phyloP scores from a whole-genome alignment of 257 asterid species.

The Solanum sejunctum region DNA sequence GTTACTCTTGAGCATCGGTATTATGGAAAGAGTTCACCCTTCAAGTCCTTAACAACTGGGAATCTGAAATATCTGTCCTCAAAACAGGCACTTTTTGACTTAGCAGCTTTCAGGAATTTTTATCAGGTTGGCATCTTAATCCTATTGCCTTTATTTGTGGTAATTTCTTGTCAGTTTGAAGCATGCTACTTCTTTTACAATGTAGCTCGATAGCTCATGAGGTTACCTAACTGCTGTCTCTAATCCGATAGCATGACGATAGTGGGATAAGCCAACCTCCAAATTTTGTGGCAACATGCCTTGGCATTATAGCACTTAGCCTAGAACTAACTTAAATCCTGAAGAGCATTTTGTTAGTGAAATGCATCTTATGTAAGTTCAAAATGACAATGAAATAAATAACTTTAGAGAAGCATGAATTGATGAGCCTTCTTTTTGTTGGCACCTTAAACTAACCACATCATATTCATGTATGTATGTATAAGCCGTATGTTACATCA shows the following conservation, averaged over 20 bases:
- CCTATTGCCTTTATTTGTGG: neutral
- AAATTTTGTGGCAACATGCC: neutral
- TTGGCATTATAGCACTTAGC: neutral
- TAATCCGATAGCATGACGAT: neutral
- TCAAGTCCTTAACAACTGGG: constrained; percentile 51
- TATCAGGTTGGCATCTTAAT: constrained; percentile 55
- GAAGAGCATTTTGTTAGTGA: neutral
- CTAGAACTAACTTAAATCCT: neutral
- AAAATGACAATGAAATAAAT: neutral
- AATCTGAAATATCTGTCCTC: constrained; percentile 85
- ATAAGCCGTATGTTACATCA: neutral
- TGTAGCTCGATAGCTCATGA: neutral
- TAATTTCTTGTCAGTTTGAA: neutral
- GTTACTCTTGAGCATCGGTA: constrained; percentile 89
- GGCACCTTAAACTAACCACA: neutral
- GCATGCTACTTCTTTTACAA: neutral
- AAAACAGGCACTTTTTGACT: constrained; percentile 90
- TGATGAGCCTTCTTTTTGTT: neutral
- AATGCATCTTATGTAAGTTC: neutral
- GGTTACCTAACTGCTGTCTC: neutral
- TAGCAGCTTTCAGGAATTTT: constrained; percentile 79
- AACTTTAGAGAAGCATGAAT: neutral
- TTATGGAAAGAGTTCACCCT: constrained; percentile 89
- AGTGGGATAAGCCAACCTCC: neutral
- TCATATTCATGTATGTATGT: neutral